These are phyloP conservation scores for Trametes sp. DNA, from an alignment of 1,284 basidiomycete genomes.

Conservation along the genomic window DNA sequence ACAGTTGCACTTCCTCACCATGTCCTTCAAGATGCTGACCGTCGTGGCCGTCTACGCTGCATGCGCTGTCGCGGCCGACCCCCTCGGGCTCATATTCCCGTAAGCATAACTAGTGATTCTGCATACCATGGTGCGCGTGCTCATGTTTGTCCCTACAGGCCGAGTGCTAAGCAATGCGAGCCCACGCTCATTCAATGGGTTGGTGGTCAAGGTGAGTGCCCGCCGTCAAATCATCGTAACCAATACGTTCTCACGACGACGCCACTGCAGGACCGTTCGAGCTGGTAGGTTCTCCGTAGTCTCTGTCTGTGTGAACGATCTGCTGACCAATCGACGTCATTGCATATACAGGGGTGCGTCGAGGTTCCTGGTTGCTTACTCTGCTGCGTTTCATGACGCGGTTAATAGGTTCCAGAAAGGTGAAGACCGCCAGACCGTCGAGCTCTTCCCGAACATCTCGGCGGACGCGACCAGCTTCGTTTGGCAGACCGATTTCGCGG, in stretches of 20 bases:
- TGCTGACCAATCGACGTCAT: too few species aligned
- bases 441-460: neutral
- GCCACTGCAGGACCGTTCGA: neutral
- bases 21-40: too few species aligned
- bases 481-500: neutral
- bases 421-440: neutral
- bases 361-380: neutral
- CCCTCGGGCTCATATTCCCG: neutral
- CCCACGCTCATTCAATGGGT: neutral
- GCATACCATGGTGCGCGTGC: too few species aligned
- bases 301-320: too few species aligned
- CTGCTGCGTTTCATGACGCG: neutral
- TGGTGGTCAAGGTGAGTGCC: neutral
- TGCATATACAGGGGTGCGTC: neutral
- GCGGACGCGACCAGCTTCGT: neutral
- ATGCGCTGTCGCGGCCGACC: too few species aligned
- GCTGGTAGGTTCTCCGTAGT: neutral
- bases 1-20: too few species aligned
- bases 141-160: neutral
- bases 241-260: too few species aligned
- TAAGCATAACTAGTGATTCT: too few species aligned
- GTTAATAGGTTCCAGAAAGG: neutral
- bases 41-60: too few species aligned
- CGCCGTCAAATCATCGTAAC: neutral
- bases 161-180: neutral